phyloP scores from a whole-genome alignment of 1,284 basidiomycete genomes.

The Papiliotrema flavescens region DNA sequence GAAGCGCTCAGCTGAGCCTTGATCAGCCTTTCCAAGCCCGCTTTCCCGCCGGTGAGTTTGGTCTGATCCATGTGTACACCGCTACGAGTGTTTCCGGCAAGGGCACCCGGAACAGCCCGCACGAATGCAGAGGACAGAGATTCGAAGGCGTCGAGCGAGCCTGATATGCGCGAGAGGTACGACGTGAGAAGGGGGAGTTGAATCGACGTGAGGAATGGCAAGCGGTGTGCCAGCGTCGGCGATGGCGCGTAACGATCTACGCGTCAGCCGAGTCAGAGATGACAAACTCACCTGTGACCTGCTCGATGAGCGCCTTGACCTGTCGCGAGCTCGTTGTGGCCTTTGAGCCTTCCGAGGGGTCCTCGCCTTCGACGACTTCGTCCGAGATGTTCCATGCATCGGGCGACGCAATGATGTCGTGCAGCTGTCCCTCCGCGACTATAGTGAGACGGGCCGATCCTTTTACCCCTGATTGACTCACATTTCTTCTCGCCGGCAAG shows the following conservation, averaged over 20 bases:
- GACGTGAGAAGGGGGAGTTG: constrained; percentile 79
- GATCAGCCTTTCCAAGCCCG: constrained; percentile 72
- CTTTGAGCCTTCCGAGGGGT: constrained; percentile 50
- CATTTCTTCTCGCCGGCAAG: constrained; percentile 79
- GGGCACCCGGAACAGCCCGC: constrained; percentile 83
- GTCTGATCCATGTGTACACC: constrained; percentile 53
- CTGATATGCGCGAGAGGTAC: constrained; percentile 72
- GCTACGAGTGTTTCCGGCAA: constrained; percentile 54
- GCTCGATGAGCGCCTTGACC: constrained; percentile 77
- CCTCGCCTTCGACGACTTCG: constrained; percentile 57
- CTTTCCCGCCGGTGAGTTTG: constrained; percentile 66
- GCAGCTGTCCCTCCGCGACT: constrained; percentile 56
- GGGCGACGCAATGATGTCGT: constrained; percentile 70
- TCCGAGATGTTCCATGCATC: constrained; percentile 87
- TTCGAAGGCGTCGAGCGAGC: constrained; percentile 90
- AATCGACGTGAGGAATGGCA: constrained; percentile 75
- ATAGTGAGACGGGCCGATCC: constrained; percentile 54
- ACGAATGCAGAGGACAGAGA: constrained; percentile 79
- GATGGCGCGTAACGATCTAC: constrained; percentile 84
- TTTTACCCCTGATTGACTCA: constrained; percentile 53
- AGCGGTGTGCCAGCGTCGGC: constrained; percentile 70
- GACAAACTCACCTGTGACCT: constrained; percentile 67
- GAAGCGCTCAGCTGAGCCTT: constrained; percentile 76
- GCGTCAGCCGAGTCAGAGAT: constrained; percentile 3
- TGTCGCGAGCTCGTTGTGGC: constrained; percentile 72